Conservation (phyloP, 2,329 filamentous ascomycete genomes). For the Curvularia sp. region DNA sequence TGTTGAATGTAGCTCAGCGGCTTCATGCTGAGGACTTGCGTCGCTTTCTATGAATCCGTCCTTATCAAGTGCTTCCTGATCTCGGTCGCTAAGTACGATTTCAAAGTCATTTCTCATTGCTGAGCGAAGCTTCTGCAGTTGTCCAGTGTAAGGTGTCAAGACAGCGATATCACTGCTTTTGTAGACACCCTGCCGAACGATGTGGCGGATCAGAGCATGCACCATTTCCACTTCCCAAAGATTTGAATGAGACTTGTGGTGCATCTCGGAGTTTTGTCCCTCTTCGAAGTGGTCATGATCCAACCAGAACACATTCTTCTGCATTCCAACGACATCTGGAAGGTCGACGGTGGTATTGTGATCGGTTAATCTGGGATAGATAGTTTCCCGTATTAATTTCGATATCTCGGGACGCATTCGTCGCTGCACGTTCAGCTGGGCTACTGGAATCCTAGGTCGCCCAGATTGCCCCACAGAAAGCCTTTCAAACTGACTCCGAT, state of each 20-base stretch:
- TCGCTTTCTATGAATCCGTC: too few relatives aligned
- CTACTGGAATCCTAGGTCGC: too few relatives aligned
- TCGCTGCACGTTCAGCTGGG: constrained; percentile 63
- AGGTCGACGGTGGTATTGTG: constrained; percentile 48
- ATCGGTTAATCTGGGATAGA: constrained; percentile 67
- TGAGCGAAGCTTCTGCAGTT: too few relatives aligned
- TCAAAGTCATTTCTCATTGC: too few relatives aligned
- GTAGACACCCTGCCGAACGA: constrained; percentile 71
- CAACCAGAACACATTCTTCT: constrained; percentile 65
- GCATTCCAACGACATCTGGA: constrained; percentile 63
- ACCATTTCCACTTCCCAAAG: constrained; percentile 70
- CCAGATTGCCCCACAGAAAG: constrained; percentile 50
- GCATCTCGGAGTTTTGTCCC: constrained; percentile 10
- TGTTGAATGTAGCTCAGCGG: too few relatives aligned
- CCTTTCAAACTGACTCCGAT: constrained; percentile 68
- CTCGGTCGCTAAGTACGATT: too few relatives aligned
- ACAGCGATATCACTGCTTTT: constrained; percentile 69
- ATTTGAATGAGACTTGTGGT: constrained; percentile 61
- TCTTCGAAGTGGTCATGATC: constrained; percentile 63
- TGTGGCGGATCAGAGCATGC: constrained; percentile 66
- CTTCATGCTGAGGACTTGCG: too few relatives aligned
- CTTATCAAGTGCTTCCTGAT: too few relatives aligned
- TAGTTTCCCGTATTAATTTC: constrained; percentile 61
- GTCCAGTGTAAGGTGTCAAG: constrained; percentile 70
- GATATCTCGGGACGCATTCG: constrained; percentile 72